Percentiles rank a stretch among this genome's conserved stretches.
Conservation (phyloP, 192 early-diverging fungal genomes). For the Podochytrium sp. region DNA sequence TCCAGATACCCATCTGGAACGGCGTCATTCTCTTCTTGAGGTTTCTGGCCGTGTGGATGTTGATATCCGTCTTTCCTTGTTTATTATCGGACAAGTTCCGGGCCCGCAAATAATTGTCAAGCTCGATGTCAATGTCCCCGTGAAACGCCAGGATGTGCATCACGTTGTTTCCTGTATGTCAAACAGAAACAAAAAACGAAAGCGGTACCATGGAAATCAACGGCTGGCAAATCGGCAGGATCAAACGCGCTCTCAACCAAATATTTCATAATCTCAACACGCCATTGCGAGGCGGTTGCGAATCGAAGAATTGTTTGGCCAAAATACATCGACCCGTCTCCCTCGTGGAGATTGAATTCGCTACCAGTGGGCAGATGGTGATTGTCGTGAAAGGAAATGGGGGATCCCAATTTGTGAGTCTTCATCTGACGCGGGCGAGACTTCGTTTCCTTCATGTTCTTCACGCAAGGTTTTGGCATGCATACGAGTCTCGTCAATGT, state of each 20-base stretch:
- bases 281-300: constrained; percentile 7
- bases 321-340: constrained; percentile 15
- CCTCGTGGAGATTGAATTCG: constrained; percentile 21
- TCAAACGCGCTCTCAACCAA: constrained; percentile 1
- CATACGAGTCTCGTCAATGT: too few species aligned
- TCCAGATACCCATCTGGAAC: constrained; percentile 18
- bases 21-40: constrained; percentile 31
- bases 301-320: constrained; percentile 25
- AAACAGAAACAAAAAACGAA: neutral
- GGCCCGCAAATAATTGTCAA: constrained; percentile 9
- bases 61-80: neutral
- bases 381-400: too few species aligned
- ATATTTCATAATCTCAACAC: constrained; percentile 13
- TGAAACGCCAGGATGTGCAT: constrained; percentile 37
- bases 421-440: too few species aligned
- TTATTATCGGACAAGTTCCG: neutral
- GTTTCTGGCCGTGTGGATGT: constrained; percentile 20
- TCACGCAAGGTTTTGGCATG: too few species aligned
- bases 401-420: too few species aligned
- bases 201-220: constrained; percentile 20
- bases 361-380: too few species aligned
- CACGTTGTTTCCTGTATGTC: constrained; percentile 31
- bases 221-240: neutral
- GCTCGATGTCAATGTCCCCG: constrained; percentile 20
- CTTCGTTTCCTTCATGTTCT: too few species aligned